Percentiles rank a stretch among this genome's conserved stretches.
phyloP scores from a whole-genome alignment of 208 protist genomes.

The Trypanosoma platydactyli region DNA sequence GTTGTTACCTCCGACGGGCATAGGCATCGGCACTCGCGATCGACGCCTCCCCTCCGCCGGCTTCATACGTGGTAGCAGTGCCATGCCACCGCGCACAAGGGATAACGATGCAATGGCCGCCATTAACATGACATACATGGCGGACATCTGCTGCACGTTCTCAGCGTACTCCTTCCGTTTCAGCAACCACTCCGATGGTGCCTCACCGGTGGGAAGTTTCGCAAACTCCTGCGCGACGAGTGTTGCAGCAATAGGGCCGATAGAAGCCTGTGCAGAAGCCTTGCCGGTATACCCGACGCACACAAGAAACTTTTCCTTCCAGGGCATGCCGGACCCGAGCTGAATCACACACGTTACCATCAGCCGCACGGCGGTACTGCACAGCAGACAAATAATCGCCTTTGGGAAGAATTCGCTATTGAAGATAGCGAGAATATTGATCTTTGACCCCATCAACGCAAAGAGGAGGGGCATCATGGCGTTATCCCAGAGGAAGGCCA shows the following conservation, averaged over 20 bases:
- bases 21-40: neutral
- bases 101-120: constrained; percentile 61
- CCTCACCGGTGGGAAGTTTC: constrained; percentile 28
- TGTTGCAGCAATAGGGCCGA: constrained; percentile 66
- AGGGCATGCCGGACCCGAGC: constrained; percentile 50
- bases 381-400: constrained; percentile 56
- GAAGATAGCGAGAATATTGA: constrained; percentile 64
- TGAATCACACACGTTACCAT: constrained; percentile 54
- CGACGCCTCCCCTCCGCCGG: neutral
- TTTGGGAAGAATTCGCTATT: constrained; percentile 67
- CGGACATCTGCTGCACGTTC: constrained; percentile 69
- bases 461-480: constrained; percentile 74
- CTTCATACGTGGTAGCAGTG: constrained; percentile 35
- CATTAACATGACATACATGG: constrained; percentile 84
- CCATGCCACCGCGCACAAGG: constrained; percentile 54
- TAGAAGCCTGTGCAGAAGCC: constrained; percentile 73
- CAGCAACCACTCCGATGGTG: constrained; percentile 26
- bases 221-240: constrained; percentile 47
- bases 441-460: constrained; percentile 70
- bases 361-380: constrained; percentile 58
- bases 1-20: neutral
- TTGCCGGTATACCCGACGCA: constrained; percentile 73
- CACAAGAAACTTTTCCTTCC: constrained; percentile 59
- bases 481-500: constrained; percentile 73
- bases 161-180: constrained; percentile 46